Evolutionary conservation across 306 rosid genomes (phyloP).

Genomic region (Cucumis melo): DNA sequence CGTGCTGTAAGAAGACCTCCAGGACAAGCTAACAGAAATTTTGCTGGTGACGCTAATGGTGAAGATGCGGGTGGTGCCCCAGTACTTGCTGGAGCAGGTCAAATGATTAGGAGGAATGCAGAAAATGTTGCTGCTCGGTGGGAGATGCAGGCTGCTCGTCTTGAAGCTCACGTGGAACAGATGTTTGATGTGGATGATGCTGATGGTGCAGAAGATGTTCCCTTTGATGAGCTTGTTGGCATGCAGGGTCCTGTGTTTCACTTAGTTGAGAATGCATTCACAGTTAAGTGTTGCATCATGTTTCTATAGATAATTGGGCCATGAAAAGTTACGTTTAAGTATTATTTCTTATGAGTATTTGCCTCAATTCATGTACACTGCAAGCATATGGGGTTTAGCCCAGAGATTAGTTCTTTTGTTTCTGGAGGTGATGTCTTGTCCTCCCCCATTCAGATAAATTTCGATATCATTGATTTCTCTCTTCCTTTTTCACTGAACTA

Average conservation of each 20-base stretch:
- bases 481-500: background rate
- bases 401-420: background rate
- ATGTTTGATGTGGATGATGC: slow-evolving; percentile 99
- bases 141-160: slow-evolving; percentile 99
- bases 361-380: background rate
- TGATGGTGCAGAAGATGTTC: slow-evolving; percentile 99
- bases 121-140: slow-evolving; percentile 96
- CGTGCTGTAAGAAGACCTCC: slow-evolving; percentile 85
- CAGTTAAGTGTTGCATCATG: slow-evolving; percentile 40
- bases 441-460: background rate
- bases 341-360: background rate
- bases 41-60: slow-evolving; percentile 59
- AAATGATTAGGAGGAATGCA: slow-evolving; percentile 79
- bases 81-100: slow-evolving; percentile 90
- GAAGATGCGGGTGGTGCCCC: slow-evolving; percentile 87
- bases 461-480: background rate
- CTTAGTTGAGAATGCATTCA: slow-evolving; percentile 96
- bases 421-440: background rate
- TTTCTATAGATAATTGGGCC: background rate
- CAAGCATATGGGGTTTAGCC: background rate
- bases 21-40: slow-evolving; percentile 74
- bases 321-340: background rate
- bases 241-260: slow-evolving; percentile 99
- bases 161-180: slow-evolving; percentile 98
- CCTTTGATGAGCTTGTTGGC: slow-evolving; percentile 98